Evolutionary conservation across 768 basidiomycete genomes (phyloP).

Genomic region (Mycena kentingensis): DNA sequence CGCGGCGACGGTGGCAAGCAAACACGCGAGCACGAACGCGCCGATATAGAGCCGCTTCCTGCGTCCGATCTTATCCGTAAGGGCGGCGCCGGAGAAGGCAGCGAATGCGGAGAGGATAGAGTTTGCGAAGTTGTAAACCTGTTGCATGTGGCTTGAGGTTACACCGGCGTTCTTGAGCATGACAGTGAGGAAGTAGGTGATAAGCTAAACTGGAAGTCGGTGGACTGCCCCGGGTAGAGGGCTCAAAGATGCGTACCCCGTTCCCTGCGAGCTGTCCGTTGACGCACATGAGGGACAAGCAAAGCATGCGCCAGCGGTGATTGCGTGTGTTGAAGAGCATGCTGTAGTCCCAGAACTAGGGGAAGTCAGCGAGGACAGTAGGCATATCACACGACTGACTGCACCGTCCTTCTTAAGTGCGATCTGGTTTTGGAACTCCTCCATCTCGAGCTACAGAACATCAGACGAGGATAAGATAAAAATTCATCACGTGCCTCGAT

Average conservation of each 20-base stretch:
- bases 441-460: constrained; percentile 24
- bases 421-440: constrained; percentile 26
- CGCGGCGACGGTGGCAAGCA: constrained; percentile 27
- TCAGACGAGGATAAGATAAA: neutral
- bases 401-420: constrained; percentile 20
- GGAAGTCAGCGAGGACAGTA: neutral
- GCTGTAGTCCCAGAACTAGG: constrained; percentile 29
- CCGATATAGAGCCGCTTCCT: constrained; percentile 27
- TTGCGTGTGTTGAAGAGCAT: constrained; percentile 24
- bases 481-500: constrained; percentile 20
- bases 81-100: constrained; percentile 23
- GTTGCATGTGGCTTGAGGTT: constrained; percentile 23
- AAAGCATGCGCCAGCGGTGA: constrained; percentile 29
- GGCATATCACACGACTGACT: neutral
- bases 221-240: neutral
- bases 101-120: constrained; percentile 29
- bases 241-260: constrained; percentile 22
- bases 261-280: constrained; percentile 32
- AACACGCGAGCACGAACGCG: constrained; percentile 22
- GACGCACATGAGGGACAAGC: constrained; percentile 27
- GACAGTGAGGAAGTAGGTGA: constrained; percentile 29
- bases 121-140: constrained; percentile 31
- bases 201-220: constrained; percentile 13
- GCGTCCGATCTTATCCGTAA: constrained; percentile 28
- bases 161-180: constrained; percentile 29